Conservation (phyloP, 306 rosid species). For the Inga oerstediana region DNA sequence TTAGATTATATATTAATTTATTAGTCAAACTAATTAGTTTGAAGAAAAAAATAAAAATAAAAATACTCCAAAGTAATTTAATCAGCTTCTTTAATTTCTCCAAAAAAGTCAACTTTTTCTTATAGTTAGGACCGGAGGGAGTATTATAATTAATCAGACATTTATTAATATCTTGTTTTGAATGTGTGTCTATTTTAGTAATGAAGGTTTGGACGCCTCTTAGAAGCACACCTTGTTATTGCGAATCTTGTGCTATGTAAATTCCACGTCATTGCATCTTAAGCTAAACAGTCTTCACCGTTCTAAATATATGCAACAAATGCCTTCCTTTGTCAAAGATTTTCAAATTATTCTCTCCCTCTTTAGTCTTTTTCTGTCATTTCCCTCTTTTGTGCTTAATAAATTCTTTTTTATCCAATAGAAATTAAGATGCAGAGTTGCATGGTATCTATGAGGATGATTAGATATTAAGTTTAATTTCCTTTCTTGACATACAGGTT, state of each 20-base stretch:
- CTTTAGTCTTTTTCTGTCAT: not conserved
- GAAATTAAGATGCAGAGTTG: conserved; percentile 14
- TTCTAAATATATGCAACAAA: not conserved
- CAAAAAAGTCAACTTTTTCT: too few species aligned
- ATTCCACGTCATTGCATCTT: not conserved
- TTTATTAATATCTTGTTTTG: conserved; percentile 9
- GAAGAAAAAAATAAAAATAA: too few species aligned
- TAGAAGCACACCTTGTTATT: not conserved
- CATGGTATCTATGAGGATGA: not conserved
- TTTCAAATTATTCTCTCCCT: not conserved
- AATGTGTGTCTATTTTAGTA: conserved; percentile 2
- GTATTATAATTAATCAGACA: not conserved
- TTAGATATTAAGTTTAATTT: conserved; percentile 33
- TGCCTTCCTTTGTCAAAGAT: not conserved
- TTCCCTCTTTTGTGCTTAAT: conserved; percentile 8
- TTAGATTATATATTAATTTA: too few species aligned
- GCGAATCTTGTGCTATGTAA: not conserved
- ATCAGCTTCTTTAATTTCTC: too few species aligned
- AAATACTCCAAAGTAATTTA: too few species aligned
- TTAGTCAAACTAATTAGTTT: too few species aligned
- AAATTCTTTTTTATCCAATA: conserved; percentile 14
- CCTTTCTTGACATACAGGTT: conserved; percentile 58
- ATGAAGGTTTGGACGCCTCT: not conserved
- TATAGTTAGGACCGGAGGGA: too few species aligned
- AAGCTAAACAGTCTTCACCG: not conserved